phyloP scores from a whole-genome alignment of 176 grass and related monocot genomes.

The Neostapfia colusana region DNA sequence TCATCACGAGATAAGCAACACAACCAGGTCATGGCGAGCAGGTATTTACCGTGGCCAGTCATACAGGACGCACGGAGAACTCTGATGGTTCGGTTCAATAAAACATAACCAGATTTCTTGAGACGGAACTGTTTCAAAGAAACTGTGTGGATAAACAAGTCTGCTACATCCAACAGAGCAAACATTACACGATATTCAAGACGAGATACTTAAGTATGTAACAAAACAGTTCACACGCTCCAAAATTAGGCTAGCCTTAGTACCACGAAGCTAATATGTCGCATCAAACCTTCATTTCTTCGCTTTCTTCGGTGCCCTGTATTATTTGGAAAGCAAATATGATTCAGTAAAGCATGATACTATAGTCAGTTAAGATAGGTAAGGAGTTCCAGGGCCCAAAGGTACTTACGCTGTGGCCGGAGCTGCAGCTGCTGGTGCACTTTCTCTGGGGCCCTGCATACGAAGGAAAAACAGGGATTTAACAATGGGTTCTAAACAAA shows the following conservation, averaged over 20 bases:
- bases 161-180: slow-evolving; percentile 25
- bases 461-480: not conserved
- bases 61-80: not conserved
- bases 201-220: not conserved
- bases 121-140: slow-evolving; percentile 1
- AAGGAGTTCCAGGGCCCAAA: not conserved
- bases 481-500: not conserved
- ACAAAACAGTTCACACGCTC: not conserved
- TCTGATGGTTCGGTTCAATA: not conserved
- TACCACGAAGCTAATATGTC: not conserved
- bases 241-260: slow-evolving; percentile 19
- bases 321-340: not conserved
- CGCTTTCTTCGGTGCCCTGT: slow-evolving; percentile 1
- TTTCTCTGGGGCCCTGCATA: not conserved
- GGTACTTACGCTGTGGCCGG: not conserved
- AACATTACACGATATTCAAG: not conserved
- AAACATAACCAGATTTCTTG: not conserved
- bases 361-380: too few relatives aligned
- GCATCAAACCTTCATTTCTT: not conserved
- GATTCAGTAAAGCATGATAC: not conserved
- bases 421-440: not conserved
- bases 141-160: slow-evolving; percentile 33
- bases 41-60: too few relatives aligned
- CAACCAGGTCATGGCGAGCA: too few relatives aligned
- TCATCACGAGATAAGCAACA: too few relatives aligned